Conservation (phyloP, 1,284 basidiomycete species). For the Boletus sp. region DNA sequence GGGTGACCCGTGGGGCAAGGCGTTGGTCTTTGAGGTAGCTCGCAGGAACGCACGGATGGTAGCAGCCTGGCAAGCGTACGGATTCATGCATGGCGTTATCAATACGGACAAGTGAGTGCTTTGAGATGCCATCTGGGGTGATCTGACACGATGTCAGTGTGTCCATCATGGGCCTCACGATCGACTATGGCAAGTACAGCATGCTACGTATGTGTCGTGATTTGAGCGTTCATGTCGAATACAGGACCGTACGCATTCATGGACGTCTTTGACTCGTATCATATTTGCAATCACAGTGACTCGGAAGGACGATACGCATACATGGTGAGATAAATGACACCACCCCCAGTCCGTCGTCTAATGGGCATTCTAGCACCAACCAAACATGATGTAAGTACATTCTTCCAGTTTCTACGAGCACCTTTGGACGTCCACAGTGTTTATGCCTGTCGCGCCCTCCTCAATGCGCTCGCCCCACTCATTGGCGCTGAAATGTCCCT, state of each 20-base stretch:
- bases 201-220: neutral
- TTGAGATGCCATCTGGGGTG: neutral
- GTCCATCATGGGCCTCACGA: constrained; percentile 84
- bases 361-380: constrained; percentile 41
- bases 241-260: constrained; percentile 91
- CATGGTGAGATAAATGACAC: constrained; percentile 44
- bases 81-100: constrained; percentile 93
- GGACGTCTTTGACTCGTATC: constrained; percentile 81
- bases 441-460: constrained; percentile 75
- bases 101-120: constrained; percentile 85
- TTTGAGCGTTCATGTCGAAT: neutral
- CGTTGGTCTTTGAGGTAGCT: constrained; percentile 74
- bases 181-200: constrained; percentile 71
- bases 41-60: constrained; percentile 86
- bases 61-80: constrained; percentile 91
- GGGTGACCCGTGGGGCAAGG: constrained; percentile 62
- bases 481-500: constrained; percentile 72
- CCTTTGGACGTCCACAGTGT: constrained; percentile 41
- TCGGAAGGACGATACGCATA: constrained; percentile 85
- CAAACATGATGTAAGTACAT: constrained; percentile 50
- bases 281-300: constrained; percentile 95
- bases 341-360: neutral
- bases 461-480: constrained; percentile 72
- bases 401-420: neutral
- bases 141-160: constrained; percentile 46